Base-by-base conservation (phyloP, 495 filamentous ascomycete species). In the Aspergillus baeticus region DNA sequence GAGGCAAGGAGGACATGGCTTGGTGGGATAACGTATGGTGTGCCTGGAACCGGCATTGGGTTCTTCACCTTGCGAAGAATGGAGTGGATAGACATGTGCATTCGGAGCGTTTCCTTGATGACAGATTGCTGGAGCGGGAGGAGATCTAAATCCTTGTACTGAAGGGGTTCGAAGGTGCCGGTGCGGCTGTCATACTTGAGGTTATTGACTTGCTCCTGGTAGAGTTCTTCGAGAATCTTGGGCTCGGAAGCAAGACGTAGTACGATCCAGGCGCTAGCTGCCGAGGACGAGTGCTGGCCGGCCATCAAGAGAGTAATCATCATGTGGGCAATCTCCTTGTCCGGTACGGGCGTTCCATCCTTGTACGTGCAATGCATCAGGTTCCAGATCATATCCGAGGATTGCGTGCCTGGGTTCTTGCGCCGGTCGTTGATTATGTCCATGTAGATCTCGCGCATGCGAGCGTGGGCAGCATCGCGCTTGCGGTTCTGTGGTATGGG, bases 261-360 rank as follows among this genome's bases (percentile, higher is more conserved):
- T 75, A 93, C 81, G 62, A 91, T 89, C 89, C 89, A 95, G 26
- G 87, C 78, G 64, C 82, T 86, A 42, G 88, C 90, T 6, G 89
- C 87, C 37, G 90, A 90, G 3, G 89, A 91, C 1, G 89, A 92
- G 76, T 95, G 90, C 65, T 95, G 90, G 54, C 90, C 90, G 29
- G 88, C 90, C 90, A 95, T 92, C 8, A 95, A 77, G 21, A 95
- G 81, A 0, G 90, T 89, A 65, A 95, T 95, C 87, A 95, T 91
- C 83, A 95, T 92, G 66, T 93, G 90, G 6, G 90, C 90, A 35
- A 93, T 82, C 61, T 95, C 89, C 57, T 86, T 80, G 67, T 95
- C 90, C 10, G 90, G 86, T 6, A 93, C 76, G 6, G 72, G 69
- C 23, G 71, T 77, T 51, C 87, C 89, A 62, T 89, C 78, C 71